Percentiles rank a stretch among this genome's conserved stretches.
phyloP scores from a whole-genome alignment of 1,284 basidiomycete genomes.

The Calocybe gambosa region DNA sequence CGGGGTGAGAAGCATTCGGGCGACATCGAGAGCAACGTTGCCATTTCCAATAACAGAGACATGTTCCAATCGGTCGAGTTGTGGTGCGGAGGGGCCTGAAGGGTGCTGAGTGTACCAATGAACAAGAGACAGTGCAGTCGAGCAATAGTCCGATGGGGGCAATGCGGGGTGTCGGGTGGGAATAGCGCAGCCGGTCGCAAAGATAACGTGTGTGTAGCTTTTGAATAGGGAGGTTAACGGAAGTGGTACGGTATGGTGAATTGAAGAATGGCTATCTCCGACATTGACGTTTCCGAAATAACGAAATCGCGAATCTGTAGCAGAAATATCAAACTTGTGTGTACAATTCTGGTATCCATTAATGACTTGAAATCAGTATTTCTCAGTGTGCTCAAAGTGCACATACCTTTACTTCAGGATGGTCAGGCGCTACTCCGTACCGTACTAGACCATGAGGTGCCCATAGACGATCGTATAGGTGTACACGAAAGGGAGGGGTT shows the following conservation, averaged over 20 bases:
- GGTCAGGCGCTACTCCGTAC: conserved; percentile 97
- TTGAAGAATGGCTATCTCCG: conserved; percentile 32
- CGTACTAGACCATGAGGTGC: conserved; percentile 93
- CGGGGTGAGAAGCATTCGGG: conserved; percentile 79
- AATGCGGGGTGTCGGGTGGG: conserved; percentile 53
- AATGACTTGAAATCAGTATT: not conserved
- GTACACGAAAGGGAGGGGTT: conserved; percentile 52
- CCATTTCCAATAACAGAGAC: conserved; percentile 92
- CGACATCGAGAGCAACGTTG: conserved; percentile 93
- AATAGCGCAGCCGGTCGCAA: conserved; percentile 75
- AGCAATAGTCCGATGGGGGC: conserved; percentile 45
- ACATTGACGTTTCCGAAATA: conserved; percentile 95
- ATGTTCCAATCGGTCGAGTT: conserved; percentile 58
- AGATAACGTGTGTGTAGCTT: conserved; percentile 78
- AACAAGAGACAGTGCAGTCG: conserved; percentile 83
- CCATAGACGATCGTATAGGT: conserved; percentile 92
- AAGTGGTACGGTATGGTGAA: conserved; percentile 47
- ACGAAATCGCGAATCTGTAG: conserved; percentile 68
- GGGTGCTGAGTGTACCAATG: conserved; percentile 99
- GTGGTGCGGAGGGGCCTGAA: conserved; percentile 47
- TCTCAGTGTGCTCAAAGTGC: not conserved
- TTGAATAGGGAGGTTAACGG: conserved; percentile 52
- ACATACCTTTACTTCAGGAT: conserved; percentile 93
- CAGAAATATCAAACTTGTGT: conserved; percentile 85
- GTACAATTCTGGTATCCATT: conserved; percentile 78